phyloP scores from a whole-genome alignment of 768 basidiomycete genomes.

The Boletus reticulatus region DNA sequence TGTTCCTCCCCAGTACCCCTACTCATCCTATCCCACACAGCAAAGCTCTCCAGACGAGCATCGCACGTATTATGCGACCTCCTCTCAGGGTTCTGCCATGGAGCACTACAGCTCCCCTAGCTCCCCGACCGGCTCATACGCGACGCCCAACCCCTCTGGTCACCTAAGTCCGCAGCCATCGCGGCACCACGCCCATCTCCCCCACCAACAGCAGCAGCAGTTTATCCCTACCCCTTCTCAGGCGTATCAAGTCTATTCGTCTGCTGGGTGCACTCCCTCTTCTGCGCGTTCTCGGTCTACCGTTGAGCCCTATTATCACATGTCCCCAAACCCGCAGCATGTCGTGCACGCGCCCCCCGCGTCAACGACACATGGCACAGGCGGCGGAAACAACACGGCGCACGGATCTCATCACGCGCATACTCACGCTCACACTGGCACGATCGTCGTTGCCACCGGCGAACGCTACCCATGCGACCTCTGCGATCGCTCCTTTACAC shows the following conservation, averaged over 20 bases:
- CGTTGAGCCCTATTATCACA: slow-evolving; percentile 39
- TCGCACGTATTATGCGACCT: slow-evolving; percentile 24
- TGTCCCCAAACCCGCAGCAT: slow-evolving; percentile 40
- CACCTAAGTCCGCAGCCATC: slow-evolving; percentile 15
- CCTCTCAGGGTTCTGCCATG: slow-evolving; percentile 13
- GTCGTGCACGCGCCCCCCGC: slow-evolving; percentile 13
- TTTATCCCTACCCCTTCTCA: slow-evolving; percentile 54
- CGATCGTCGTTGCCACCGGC: slow-evolving; percentile 28
- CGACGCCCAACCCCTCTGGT: slow-evolving; percentile 14
- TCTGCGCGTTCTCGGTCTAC: slow-evolving; percentile 27
- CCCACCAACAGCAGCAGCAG: slow-evolving; percentile 25
- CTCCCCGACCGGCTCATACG: slow-evolving; percentile 22
- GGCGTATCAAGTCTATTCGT: slow-evolving; percentile 35
- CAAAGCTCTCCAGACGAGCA: slow-evolving; percentile 17
- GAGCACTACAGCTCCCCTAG: slow-evolving; percentile 23
- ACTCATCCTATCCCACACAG: slow-evolving; percentile 20
- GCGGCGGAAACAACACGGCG: slow-evolving; percentile 13
- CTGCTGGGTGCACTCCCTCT: slow-evolving; percentile 23
- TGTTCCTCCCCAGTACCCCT: slow-evolving; percentile 16
- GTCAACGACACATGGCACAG: slow-evolving; percentile 14
- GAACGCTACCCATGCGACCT: slow-evolving; percentile 72
- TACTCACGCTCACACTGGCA: slow-evolving; percentile 10
- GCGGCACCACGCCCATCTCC: slow-evolving; percentile 15
- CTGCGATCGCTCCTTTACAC: slow-evolving; percentile 78
- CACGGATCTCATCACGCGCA: slow-evolving; percentile 11